A percentile compares a stretch with the other conserved stretches of the same genome.
Evolutionary conservation across 2,329 filamentous ascomycete species (phyloP).

Genomic region (Incumbomyces lentus): DNA sequence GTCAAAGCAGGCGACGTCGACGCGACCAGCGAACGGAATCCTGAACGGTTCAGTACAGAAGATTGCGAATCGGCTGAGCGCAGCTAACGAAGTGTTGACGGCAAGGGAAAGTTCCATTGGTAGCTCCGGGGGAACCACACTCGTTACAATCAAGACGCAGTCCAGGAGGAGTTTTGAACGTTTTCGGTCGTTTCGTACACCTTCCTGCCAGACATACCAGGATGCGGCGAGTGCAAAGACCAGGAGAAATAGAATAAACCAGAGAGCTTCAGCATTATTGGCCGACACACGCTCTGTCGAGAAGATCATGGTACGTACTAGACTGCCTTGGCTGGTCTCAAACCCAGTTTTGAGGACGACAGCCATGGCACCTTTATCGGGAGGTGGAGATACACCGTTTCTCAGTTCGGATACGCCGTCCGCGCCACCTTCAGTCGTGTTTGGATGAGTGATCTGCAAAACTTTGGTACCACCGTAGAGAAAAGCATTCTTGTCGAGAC

Average conservation of each 20-base stretch:
- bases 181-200: slow-evolving; percentile 87
- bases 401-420: slow-evolving; percentile 52
- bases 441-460: slow-evolving; percentile 84
- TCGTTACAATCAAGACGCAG: slow-evolving; percentile 94
- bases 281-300: slow-evolving; percentile 98
- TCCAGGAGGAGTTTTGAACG: slow-evolving; percentile 94
- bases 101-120: slow-evolving; percentile 97
- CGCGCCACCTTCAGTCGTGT: slow-evolving; percentile 55
- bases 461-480: slow-evolving; percentile 97
- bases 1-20: slow-evolving; percentile 96
- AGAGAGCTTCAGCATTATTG: slow-evolving; percentile 89
- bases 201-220: slow-evolving; percentile 98
- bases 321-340: slow-evolving; percentile 93
- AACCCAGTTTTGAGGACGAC: slow-evolving; percentile 96
- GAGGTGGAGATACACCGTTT: slow-evolving; percentile 71
- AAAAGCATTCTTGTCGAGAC: slow-evolving; percentile 91
- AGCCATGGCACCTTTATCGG: slow-evolving; percentile 87
- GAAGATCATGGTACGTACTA: slow-evolving; percentile 99
- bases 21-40: slow-evolving; percentile 88
- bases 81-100: slow-evolving; percentile 93
- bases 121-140: slow-evolving; percentile 93
- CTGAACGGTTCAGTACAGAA: slow-evolving; percentile 99
- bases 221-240: slow-evolving; percentile 94
- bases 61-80: slow-evolving; percentile 88
- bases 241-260: slow-evolving; percentile 93